phyloP scores from a whole-genome alignment of 352 stramenopile species.

The Pythium volutum region DNA sequence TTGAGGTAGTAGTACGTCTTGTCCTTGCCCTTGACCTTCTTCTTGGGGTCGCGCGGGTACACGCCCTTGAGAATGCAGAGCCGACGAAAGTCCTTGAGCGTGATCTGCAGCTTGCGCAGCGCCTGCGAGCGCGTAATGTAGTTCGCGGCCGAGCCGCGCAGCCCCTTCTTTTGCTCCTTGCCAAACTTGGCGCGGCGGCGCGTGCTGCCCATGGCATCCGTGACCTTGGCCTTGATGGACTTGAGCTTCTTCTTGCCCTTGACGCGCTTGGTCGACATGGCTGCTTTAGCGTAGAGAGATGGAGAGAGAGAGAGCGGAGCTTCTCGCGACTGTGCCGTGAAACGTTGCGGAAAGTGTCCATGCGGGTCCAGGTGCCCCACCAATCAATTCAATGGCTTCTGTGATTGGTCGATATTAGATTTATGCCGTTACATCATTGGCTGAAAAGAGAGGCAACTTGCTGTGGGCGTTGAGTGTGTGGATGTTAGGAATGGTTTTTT shows the following conservation, averaged over 20 bases:
- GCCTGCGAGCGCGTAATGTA: constrained; percentile 96
- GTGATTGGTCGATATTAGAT: constrained; percentile 16
- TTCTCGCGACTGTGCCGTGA: constrained; percentile 13
- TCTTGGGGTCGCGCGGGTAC: constrained; percentile 97
- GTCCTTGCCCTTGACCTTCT: constrained; percentile 93
- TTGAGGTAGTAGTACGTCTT: constrained; percentile 99
- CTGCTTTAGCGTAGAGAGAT: constrained; percentile 5
- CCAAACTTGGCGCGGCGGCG: constrained; percentile 77
- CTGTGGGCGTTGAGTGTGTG: constrained; percentile 10
- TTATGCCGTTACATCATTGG: constrained; percentile 17
- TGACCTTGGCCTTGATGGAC: constrained; percentile 88
- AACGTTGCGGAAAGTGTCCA: constrained; percentile 6
- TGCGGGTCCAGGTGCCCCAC: constrained; percentile 20
- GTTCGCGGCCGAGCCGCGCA: constrained; percentile 83
- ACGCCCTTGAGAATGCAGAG: constrained; percentile 99
- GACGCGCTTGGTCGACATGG: constrained; percentile 85
- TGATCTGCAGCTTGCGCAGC: constrained; percentile 95
- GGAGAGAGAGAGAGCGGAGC: neutral
- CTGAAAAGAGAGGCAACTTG: constrained; percentile 11
- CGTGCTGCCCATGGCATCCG: constrained; percentile 80
- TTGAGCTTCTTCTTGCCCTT: constrained; percentile 91
- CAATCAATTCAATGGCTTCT: constrained; percentile 28
- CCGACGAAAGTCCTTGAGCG: constrained; percentile 98
- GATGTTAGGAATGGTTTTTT: constrained; percentile 1
- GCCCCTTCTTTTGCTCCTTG: constrained; percentile 84